These are phyloP conservation scores for Nelumbo lutea DNA, from an alignment of 164 flowering plant genomes.

Conservation along the genomic window DNA sequence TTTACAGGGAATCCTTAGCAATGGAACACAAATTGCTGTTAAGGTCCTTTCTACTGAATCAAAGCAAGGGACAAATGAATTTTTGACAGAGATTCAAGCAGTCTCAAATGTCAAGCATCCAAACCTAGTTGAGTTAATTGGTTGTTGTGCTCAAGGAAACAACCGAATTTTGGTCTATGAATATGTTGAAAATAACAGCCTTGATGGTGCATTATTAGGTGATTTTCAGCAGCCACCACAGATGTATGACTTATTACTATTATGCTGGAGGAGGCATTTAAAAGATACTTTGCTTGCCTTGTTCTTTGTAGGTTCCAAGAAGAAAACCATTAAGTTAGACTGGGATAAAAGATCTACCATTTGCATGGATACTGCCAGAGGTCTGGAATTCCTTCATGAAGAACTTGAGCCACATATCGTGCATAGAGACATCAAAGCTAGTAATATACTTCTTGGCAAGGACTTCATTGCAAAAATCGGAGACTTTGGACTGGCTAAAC, in stretches of 20 bases:
- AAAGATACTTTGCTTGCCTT: constrained; percentile 6
- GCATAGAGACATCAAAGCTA: constrained; percentile 91
- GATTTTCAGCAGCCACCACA: constrained; percentile 6
- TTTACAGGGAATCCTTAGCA: constrained; percentile 52
- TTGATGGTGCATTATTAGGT: constrained; percentile 64
- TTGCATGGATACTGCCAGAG: constrained; percentile 69
- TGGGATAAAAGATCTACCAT: constrained; percentile 71
- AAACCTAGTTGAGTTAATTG: constrained; percentile 68
- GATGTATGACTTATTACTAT: constrained; percentile 4
- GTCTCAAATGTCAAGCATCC: constrained; percentile 65
- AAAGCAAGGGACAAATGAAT: constrained; percentile 68
- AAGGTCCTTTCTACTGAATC: constrained; percentile 65
- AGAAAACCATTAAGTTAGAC: constrained; percentile 35
- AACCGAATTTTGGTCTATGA: constrained; percentile 66
- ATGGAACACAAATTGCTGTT: constrained; percentile 53
- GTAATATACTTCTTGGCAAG: constrained; percentile 78
- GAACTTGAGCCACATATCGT: constrained; percentile 83
- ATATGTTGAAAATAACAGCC: constrained; percentile 68
- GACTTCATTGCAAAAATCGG: constrained; percentile 77
- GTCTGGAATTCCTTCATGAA: constrained; percentile 80
- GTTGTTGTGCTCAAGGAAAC: constrained; percentile 55
- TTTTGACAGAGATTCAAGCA: constrained; percentile 62
- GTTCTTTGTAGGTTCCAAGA: constrained; percentile 40
- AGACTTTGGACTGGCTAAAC: constrained; percentile 93
- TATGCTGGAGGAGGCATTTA: not conserved